A percentile compares a stretch with the other conserved stretches of the same genome.
Conservation (phyloP, 2,329 filamentous ascomycete species). For the Aspergillus sp. region DNA sequence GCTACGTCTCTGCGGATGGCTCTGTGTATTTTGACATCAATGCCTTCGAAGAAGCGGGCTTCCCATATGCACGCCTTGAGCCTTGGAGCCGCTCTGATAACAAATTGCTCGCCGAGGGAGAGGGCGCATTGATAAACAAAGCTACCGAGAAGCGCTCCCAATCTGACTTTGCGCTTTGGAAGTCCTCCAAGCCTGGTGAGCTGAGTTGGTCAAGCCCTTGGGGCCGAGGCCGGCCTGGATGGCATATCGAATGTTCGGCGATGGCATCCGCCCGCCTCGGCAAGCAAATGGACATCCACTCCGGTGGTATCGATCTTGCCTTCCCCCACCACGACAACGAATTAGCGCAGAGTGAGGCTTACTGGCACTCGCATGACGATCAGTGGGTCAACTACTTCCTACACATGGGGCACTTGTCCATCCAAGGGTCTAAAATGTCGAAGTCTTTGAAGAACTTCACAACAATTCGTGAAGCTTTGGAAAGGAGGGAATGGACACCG, state of each 20-base stretch:
- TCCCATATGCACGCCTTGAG: constrained; percentile 80
- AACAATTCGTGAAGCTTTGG: constrained; percentile 81
- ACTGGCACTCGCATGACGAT: constrained; percentile 57
- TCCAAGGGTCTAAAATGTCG: constrained; percentile 91
- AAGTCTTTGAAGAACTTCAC: constrained; percentile 96
- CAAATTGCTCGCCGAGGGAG: constrained; percentile 80
- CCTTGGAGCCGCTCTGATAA: constrained; percentile 85
- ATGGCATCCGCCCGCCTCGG: constrained; percentile 93
- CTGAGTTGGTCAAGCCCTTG: constrained; percentile 86
- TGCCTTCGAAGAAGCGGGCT: constrained; percentile 79
- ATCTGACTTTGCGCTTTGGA: constrained; percentile 92
- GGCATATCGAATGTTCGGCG: constrained; percentile 96
- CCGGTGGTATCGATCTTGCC: constrained; percentile 84
- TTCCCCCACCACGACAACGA: constrained; percentile 96
- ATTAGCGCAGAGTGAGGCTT: constrained; percentile 85
- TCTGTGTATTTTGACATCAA: constrained; percentile 93
- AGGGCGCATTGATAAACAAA: constrained; percentile 70
- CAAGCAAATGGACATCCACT: constrained; percentile 85
- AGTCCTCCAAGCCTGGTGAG: constrained; percentile 86
- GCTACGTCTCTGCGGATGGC: constrained; percentile 71
- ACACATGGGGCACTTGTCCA: constrained; percentile 90
- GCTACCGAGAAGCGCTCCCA: constrained; percentile 68
- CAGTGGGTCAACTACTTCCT: constrained; percentile 96
- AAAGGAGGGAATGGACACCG: constrained; percentile 68
- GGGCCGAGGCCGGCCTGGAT: constrained; percentile 85